phyloP scores from a whole-genome alignment of 2,329 filamentous ascomycete species.

The Fusarium sp. region DNA sequence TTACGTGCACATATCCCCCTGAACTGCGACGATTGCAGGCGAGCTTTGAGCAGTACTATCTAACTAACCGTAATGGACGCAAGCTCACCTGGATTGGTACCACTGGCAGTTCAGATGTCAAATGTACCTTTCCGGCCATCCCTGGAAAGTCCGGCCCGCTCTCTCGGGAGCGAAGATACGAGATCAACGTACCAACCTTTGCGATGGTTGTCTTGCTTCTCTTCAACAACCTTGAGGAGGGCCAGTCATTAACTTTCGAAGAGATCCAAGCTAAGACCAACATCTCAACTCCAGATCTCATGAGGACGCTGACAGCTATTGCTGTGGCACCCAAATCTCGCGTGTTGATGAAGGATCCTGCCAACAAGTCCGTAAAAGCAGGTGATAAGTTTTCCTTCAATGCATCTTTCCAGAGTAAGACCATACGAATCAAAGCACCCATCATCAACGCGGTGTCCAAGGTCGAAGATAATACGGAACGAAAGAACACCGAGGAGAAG shows the following conservation, averaged over 20 bases:
- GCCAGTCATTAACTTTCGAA: conserved; percentile 65
- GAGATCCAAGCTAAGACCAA: conserved; percentile 85
- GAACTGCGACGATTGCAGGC: conserved; percentile 79
- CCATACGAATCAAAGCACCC: conserved; percentile 87
- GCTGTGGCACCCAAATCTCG: conserved; percentile 84
- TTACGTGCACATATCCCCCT: conserved; percentile 73
- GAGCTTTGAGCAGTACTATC: conserved; percentile 89
- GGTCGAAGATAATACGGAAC: conserved; percentile 77
- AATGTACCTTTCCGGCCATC: conserved; percentile 77
- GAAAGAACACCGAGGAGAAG: conserved; percentile 77
- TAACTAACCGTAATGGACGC: conserved; percentile 84
- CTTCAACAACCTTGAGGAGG: conserved; percentile 78
- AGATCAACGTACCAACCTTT: conserved; percentile 91
- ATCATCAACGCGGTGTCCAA: conserved; percentile 83
- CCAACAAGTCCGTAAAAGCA: conserved; percentile 77
- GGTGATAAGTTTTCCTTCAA: conserved; percentile 87
- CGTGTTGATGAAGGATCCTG: conserved; percentile 81
- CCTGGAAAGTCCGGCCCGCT: conserved; percentile 71
- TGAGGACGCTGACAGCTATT: conserved; percentile 80
- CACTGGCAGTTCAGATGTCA: conserved; percentile 83
- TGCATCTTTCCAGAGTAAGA: conserved; percentile 79
- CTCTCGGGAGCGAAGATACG: conserved; percentile 76
- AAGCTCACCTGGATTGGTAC: conserved; percentile 82
- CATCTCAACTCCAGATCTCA: conserved; percentile 77
- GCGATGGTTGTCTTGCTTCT: conserved; percentile 89